These are phyloP conservation scores for Coemansia sp. DNA, from an alignment of 192 early-diverging fungal genomes.

Conservation along the genomic window DNA sequence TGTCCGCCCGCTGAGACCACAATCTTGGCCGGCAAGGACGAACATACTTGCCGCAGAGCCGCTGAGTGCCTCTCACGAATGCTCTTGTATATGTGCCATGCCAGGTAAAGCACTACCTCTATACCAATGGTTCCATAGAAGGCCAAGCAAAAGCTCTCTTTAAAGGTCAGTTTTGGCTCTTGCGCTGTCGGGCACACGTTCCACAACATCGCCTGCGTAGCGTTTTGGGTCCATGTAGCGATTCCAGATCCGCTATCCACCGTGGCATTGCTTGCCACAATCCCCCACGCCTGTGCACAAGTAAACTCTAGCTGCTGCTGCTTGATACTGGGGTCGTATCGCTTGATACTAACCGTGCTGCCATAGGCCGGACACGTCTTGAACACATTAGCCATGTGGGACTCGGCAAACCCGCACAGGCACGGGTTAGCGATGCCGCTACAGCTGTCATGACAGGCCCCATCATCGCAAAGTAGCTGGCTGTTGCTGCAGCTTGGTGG, in stretches of 20 bases:
- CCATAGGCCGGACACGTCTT: constrained; percentile 55
- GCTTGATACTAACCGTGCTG: constrained; percentile 39
- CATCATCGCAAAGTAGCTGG: constrained; percentile 57
- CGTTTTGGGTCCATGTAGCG: constrained; percentile 16
- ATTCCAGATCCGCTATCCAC: constrained; percentile 9
- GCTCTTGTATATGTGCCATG: constrained; percentile 59
- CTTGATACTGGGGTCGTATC: constrained; percentile 55
- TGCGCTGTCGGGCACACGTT: constrained; percentile 52
- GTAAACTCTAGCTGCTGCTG: constrained; percentile 31
- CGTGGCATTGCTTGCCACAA: constrained; percentile 19
- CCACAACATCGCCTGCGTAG: constrained; percentile 36
- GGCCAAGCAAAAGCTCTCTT: constrained; percentile 56
- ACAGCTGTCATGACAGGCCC: constrained; percentile 53
- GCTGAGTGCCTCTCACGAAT: constrained; percentile 21
- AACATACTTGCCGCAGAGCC: constrained; percentile 22
- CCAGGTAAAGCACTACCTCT: constrained; percentile 46
- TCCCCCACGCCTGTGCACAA: constrained; percentile 28
- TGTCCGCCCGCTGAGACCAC: neutral
- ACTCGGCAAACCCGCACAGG: constrained; percentile 41
- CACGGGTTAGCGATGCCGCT: constrained; percentile 53
- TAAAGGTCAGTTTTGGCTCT: constrained; percentile 49
- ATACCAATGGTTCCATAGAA: constrained; percentile 54
- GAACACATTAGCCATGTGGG: constrained; percentile 26
- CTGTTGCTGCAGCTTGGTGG: constrained; percentile 33
- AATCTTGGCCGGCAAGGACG: constrained; percentile 9